Evolutionary conservation across 257 asterid species (phyloP).

Genomic region (Eucommia ulmoides): DNA sequence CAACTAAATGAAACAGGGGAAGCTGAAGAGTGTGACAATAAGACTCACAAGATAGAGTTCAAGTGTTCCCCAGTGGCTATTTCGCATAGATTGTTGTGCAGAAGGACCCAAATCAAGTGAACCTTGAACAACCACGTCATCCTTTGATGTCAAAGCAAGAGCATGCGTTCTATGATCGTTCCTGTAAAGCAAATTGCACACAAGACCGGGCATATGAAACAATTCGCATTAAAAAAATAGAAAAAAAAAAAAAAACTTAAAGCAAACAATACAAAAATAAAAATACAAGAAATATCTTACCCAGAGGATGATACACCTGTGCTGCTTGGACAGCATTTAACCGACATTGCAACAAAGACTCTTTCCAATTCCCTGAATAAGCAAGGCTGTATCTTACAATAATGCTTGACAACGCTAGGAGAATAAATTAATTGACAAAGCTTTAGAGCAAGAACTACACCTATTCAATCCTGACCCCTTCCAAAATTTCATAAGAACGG

Average conservation of each 20-base stretch:
- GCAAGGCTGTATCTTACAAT: constrained; percentile 3
- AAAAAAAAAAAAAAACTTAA: constrained; percentile 1
- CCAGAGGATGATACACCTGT: constrained; percentile 25
- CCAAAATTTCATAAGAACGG: constrained; percentile 77
- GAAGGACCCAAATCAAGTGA: constrained; percentile 36
- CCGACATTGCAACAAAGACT: constrained; percentile 58
- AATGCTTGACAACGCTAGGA: constrained; percentile 6
- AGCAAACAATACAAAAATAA: constrained; percentile 6
- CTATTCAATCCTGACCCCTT: constrained; percentile 75
- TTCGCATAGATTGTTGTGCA: constrained; percentile 34
- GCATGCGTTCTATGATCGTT: constrained; percentile 42
- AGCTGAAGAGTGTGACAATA: not conserved
- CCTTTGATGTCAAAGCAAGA: constrained; percentile 68
- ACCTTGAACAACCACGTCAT: constrained; percentile 29
- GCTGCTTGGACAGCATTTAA: constrained; percentile 74
- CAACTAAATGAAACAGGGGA: not conserved
- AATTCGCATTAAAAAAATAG: not conserved
- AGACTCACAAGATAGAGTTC: constrained; percentile 80
- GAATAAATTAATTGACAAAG: constrained; percentile 9
- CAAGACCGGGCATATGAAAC: not conserved
- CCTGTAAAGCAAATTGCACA: constrained; percentile 30
- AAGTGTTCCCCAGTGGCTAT: constrained; percentile 82
- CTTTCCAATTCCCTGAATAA: constrained; percentile 78
- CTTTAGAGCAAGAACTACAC: constrained; percentile 22
- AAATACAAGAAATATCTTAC: constrained; percentile 20